These are phyloP conservation scores for Ophiostoma novo-ulmi DNA, from an alignment of 2,329 filamentous ascomycete species.

Conservation along the genomic window DNA sequence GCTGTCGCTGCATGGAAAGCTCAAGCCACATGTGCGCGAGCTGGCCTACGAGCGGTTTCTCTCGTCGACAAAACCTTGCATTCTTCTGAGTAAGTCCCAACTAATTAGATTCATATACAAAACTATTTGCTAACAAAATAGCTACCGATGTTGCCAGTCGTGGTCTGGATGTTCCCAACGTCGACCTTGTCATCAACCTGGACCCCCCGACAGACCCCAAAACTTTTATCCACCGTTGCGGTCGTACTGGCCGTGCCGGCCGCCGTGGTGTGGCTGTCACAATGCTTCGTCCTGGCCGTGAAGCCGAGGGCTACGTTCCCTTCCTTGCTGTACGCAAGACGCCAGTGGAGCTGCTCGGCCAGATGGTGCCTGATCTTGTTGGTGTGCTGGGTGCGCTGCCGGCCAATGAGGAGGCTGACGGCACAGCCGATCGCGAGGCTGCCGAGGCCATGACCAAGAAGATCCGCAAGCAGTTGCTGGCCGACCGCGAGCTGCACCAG, in stretches of 20 bases:
- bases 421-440: conserved; percentile 40
- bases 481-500: conserved; percentile 68
- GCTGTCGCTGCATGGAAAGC: conserved; percentile 85
- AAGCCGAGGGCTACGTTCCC: conserved; percentile 76
- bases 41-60: conserved; percentile 83
- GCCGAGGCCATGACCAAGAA: conserved; percentile 40
- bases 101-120: background rate
- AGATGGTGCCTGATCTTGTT: conserved; percentile 49
- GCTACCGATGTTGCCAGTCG: conserved; percentile 82
- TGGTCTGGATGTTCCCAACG: conserved; percentile 84
- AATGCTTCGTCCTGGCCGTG: conserved; percentile 75
- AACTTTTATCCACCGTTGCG: conserved; percentile 89
- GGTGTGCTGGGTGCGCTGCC: conserved; percentile 36
- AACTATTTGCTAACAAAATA: conserved; percentile 15
- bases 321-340: conserved; percentile 86
- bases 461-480: conserved; percentile 38
- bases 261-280: conserved; percentile 79
- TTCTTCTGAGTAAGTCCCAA: conserved; percentile 60
- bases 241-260: conserved; percentile 83
- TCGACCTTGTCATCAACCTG: conserved; percentile 86
- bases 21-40: conserved; percentile 77
- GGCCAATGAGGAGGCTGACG: conserved; percentile 18
- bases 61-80: conserved; percentile 65
- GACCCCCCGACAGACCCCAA: conserved; percentile 83
- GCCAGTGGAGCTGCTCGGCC: conserved; percentile 61